phyloP scores from a whole-genome alignment of 2,329 filamentous ascomycete genomes.

The Aspergillus ochraceus region DNA sequence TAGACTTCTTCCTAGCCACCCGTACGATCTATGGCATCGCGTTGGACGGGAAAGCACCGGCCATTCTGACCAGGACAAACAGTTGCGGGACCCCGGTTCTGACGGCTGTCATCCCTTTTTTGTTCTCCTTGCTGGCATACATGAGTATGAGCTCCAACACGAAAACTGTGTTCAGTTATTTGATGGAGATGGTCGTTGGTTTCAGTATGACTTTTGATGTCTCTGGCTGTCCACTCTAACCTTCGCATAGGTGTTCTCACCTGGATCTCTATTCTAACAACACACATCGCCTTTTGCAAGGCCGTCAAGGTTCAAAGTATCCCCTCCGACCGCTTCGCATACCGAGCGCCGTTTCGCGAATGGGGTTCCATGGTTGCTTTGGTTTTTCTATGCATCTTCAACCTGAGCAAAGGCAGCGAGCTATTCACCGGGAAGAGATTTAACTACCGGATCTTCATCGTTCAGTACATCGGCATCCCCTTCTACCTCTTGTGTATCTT shows the following conservation, averaged over 20 bases:
- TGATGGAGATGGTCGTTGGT: slow-evolving; percentile 26
- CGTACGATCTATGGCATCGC: slow-evolving; percentile 72
- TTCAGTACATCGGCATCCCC: background rate
- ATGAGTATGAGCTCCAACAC: slow-evolving; percentile 60
- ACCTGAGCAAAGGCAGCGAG: background rate
- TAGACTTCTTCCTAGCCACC: slow-evolving; percentile 68
- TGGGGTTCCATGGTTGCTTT: background rate
- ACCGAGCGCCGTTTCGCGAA: background rate
- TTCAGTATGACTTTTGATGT: background rate
- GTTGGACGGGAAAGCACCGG: slow-evolving; percentile 66
- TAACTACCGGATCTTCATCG: background rate
- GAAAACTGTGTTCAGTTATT: slow-evolving; percentile 59
- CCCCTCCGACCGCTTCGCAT: background rate
- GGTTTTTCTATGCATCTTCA: background rate
- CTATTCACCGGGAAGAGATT: background rate
- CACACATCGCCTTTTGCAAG: background rate
- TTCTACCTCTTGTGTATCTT: background rate
- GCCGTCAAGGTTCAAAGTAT: background rate
- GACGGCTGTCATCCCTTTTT: slow-evolving; percentile 58
- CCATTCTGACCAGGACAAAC: slow-evolving; percentile 68
- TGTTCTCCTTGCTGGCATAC: slow-evolving; percentile 66
- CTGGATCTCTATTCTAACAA: background rate
- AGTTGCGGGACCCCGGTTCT: slow-evolving; percentile 67
- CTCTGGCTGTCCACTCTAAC: background rate
- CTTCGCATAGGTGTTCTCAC: background rate